Evolutionary conservation across 1,284 basidiomycete genomes (phyloP), one percentile per base, ranked within the genome.

Genomic region (Pseudozyma thailandica): DNA sequence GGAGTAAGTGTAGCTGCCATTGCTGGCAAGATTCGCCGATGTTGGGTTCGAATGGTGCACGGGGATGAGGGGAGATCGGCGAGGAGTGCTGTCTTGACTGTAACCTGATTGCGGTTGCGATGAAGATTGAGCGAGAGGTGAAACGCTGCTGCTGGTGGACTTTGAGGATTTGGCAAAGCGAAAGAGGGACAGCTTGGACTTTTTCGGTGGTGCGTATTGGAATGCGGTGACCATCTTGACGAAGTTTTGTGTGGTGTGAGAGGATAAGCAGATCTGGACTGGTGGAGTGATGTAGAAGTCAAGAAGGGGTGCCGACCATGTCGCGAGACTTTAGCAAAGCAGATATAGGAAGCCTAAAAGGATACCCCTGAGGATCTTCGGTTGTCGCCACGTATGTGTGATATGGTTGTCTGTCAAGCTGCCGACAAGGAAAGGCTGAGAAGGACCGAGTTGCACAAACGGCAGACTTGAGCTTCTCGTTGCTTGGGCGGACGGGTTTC

Each of bases 101-200:
- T 7, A 8, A n/a, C 15, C n/a, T 12, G 33, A 16, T 35, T 35
- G 33, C 6, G 33, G 15, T 35, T 16, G 33, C 13, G 30, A 31
- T 7, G 8, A 7, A 7, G 30, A 31, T 31, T 31, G 7, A 8
- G 3, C 16, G 44, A 33, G 31, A 33, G 23, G 4, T 37, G 39
- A 4, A 33, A 21, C 16, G 30, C 15, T 23, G 30, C 27, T 41
- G 20, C n/a, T 12, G 39, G 9, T 28, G 7, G 38, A 13, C 33
- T 55, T 53, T 18, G 52, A 51, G 4, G 60, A 31, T 48, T 71
- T 71, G 37, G 30, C 53, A 15, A 71, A 42, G n/a, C 68, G 68
- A 20, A 71, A 71, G 48, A 71, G 61, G 10, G 61, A 65, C 18
- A 71, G 68, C 33, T 57, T 65, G 15, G 68, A 65, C 37, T 61